Evolutionary conservation across 306 rosid genomes (phyloP), one percentile per base, ranked within the genome.

Genomic region (Oxytropis ochrocephala): DNA sequence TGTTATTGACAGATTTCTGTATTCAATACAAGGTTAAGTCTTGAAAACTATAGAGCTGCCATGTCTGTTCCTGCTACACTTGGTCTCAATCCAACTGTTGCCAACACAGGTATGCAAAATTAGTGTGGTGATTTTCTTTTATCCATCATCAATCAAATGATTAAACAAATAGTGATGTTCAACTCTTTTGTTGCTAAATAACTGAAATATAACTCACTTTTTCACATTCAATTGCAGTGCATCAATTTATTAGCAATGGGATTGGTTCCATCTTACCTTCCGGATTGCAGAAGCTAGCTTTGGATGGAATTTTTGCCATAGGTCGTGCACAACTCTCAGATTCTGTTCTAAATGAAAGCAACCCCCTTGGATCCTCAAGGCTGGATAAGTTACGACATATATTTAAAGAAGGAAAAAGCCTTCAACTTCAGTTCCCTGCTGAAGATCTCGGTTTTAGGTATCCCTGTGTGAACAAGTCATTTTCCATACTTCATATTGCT

Each of bases 371-470:
- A 17, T 83, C 87, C 67, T 81, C 79, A 50, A 88, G 97, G 83
- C 85, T 90, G 78, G 86, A 97, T 43, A 91, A 79, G 66, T 75
- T 94, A 65, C 87, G 84, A 70, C 72, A 13, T 5, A 88, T 94
- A 85, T 91, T 94, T 84, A 85, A 94, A 78, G 99, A 91, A 81
- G 97, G 99, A 62, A 91, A 85, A 78, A 94, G 95, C 69, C 99
- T 94, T 67, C 99, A 91, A 82, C 97, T 91, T 66, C 99, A 87
- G 83, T 94, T 94, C 85, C 99, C 97, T 53, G 97, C 96, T 1
- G 97, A 94, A 82, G 97, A 94, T 79, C 95, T 94, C 64, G 97
- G 97, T 63, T 91, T 91, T 74, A 91, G 99, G 99, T 88, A 79
- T 69, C 47, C 29, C 67, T 19, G 19, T 13, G 24, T 60, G 63